These are phyloP conservation scores for Caloboletus firmus DNA, from an alignment of 1,284 basidiomycete species.

Conservation along the genomic window DNA sequence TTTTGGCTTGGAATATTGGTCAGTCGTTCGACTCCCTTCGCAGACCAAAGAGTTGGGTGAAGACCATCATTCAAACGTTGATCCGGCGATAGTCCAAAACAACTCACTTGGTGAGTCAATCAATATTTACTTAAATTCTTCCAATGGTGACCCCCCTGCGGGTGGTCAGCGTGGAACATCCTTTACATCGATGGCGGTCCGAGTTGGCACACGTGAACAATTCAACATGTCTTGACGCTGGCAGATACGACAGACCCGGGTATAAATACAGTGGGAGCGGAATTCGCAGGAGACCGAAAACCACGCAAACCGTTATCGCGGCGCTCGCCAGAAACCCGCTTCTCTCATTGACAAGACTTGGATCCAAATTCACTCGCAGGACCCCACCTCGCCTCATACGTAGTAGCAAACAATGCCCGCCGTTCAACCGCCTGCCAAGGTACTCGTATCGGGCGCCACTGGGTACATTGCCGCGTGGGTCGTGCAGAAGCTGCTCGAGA, in stretches of 20 bases:
- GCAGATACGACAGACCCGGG: neutral
- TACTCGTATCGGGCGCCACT: conserved; percentile 42
- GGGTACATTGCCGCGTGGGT: conserved; percentile 43
- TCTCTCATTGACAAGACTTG: neutral
- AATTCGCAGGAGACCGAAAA: neutral
- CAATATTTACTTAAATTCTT: too few relatives aligned
- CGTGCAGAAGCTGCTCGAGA: conserved; percentile 34
- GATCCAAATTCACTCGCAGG: neutral
- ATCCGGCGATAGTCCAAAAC: too few relatives aligned
- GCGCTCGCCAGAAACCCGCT: neutral
- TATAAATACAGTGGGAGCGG: neutral
- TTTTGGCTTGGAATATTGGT: too few relatives aligned
- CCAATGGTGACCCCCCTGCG: neutral
- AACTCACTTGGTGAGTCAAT: too few relatives aligned
- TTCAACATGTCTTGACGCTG: neutral
- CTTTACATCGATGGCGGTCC: neutral
- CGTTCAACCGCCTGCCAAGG: conserved; percentile 37
- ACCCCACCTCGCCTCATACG: neutral
- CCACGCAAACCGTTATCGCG: neutral
- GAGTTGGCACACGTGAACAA: neutral
- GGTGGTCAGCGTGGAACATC: neutral
- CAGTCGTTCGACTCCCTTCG: too few relatives aligned
- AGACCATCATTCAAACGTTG: too few relatives aligned
- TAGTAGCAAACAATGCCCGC: conserved; percentile 37
- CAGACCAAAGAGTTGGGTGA: too few relatives aligned